Conservation (phyloP, 2,329 filamentous ascomycete genomes). For the Colletotrichum tofieldiae region DNA sequence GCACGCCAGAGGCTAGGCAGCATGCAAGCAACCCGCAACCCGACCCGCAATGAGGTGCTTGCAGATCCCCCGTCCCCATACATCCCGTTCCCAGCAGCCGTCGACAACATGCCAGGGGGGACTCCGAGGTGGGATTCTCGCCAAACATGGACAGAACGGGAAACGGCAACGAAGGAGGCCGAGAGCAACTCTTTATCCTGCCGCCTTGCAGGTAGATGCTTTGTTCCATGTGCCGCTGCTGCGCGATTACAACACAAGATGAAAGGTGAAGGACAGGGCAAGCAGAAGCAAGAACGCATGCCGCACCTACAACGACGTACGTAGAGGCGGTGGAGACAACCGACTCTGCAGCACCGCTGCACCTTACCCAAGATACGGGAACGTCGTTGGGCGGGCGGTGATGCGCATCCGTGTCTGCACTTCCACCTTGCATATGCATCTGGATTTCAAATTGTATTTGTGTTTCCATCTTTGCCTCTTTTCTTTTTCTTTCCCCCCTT, state of each 20-base stretch:
- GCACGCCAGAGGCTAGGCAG: background rate
- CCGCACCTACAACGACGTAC: background rate
- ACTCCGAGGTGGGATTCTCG: background rate
- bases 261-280: background rate
- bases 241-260: background rate
- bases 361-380: background rate
- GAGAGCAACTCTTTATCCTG: background rate
- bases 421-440: constrained; percentile 9
- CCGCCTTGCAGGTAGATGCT: background rate
- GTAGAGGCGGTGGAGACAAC: background rate
- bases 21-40: constrained; percentile 6
- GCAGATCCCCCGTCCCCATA: background rate
- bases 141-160: constrained; percentile 6
- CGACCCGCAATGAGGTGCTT: constrained; percentile 1
- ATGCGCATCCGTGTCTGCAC: constrained; percentile 7
- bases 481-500: background rate
- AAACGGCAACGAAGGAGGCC: background rate
- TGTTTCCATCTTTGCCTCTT: background rate
- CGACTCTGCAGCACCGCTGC: constrained; percentile 7
- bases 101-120: background rate
- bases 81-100: background rate
- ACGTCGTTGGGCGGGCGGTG: background rate
- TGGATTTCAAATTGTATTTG: constrained; percentile 17
- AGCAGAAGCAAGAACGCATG: background rate
- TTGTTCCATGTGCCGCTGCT: background rate